Conservation (phyloP, 2,329 filamentous ascomycete species). For the Apiospora sp. region DNA sequence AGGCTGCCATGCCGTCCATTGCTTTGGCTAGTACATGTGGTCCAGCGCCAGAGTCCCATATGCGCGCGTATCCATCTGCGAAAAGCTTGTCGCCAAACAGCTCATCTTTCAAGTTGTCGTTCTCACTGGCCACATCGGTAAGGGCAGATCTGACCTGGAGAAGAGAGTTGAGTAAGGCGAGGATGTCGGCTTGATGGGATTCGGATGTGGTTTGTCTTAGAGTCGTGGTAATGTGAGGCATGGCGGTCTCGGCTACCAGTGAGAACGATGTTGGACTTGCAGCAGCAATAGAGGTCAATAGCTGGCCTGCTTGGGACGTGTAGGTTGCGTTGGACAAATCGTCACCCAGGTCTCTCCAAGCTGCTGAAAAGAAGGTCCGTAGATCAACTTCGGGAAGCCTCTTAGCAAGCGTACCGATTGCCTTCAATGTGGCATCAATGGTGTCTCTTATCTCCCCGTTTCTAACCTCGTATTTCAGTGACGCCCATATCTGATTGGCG, state of each 20-base stretch:
- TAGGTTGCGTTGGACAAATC: constrained; percentile 63
- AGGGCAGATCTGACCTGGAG: constrained; percentile 44
- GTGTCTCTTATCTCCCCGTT: constrained; percentile 67
- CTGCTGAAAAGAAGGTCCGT: constrained; percentile 54
- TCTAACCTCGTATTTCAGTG: constrained; percentile 69
- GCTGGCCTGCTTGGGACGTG: constrained; percentile 58
- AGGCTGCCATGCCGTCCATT: constrained; percentile 39
- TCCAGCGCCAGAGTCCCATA: constrained; percentile 34
- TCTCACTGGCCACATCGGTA: constrained; percentile 38
- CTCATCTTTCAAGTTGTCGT: constrained; percentile 36
- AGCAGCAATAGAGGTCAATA: constrained; percentile 59
- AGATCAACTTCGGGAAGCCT: constrained; percentile 55
- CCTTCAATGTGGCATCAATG: constrained; percentile 63
- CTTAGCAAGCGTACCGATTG: constrained; percentile 58
- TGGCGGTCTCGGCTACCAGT: constrained; percentile 53
- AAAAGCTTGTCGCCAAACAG: constrained; percentile 43
- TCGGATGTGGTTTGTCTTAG: constrained; percentile 59
- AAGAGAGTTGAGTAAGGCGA: constrained; percentile 59
- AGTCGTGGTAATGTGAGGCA: constrained; percentile 57
- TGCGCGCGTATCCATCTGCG: constrained; percentile 36
- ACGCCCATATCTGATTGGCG: constrained; percentile 61
- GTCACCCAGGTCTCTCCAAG: constrained; percentile 61
- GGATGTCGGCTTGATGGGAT: constrained; percentile 59
- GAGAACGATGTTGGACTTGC: constrained; percentile 58
- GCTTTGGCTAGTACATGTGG: constrained; percentile 36